Evolutionary conservation across 2,329 filamentous ascomycete species (phyloP), one percentile per base, ranked within the genome.

Genomic region (Phoma sp.): DNA sequence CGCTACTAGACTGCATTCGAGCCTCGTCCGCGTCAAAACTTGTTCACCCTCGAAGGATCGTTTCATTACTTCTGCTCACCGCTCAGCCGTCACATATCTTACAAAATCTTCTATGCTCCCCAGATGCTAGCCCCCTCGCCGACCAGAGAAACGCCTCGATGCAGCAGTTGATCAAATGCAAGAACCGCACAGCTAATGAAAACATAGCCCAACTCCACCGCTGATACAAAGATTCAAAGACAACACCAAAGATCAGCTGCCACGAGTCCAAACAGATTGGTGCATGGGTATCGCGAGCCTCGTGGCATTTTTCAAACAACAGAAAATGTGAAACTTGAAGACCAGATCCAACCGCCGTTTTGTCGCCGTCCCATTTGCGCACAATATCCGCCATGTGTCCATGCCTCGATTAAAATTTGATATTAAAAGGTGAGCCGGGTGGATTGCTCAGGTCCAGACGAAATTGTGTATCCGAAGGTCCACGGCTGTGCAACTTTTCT

Each of bases 401-500:
- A 9, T 55, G 33, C 30, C 38, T 59, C 57, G 42, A 59, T 65
- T 68, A 72, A 49, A 74, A 74, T 42, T 73, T 73, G 53, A 74
- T 69, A 52, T 72, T 69, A 58, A 75, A 75, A 35, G 72, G 72
- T 14, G 72, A 75, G 55, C 66, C 69, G 38, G 72, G 72, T 35
- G 68, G 69, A 47, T 74, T 71, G 52, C 56, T 69, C 50, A 74
- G 54, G 36, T 73, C 70, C 35, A 73, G 59, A 49, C 71, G 66
- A 51, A 72, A 74, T 41, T 72, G 66, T 44, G 59, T 66, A 38
- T 73, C 68, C 11, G 70, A 72, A 8, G 59, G 60, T 13, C 61
- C 68, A 35, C 70, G 69, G 45, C 46, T 66, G 46, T 74, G 71
- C 45, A 69, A 63, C 10, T 66, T 69, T 55, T 74, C 70, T 10